Base-by-base conservation (phyloP, 768 basidiomycete genomes). In the Mycena latifolia region DNA sequence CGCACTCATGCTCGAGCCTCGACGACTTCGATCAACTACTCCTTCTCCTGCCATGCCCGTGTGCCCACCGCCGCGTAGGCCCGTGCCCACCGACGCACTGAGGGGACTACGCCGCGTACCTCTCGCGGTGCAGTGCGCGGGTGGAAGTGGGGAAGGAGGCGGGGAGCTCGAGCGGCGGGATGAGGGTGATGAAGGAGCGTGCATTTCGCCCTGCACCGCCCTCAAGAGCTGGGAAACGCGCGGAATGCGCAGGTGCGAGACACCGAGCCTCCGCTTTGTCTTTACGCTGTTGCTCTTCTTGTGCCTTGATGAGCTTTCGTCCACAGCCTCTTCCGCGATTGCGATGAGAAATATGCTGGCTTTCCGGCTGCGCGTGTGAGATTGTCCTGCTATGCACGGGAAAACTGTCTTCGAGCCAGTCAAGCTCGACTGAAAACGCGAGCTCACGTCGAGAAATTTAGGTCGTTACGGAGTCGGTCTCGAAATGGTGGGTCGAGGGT, bases 241-340 rank as follows among this genome's bases (percentile, higher is more conserved):
- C 5, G 62, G 53, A 41, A 68, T 63, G 15, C 31, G 43, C 29
- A 68, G 67, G 41, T 68, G 62, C 9, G 67, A 68, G 41, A 68
- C 62, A 25, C 67, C 67, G 9, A 50, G 62, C 15, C 67, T 51
- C 24, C 67, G 50, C 22, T 59, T 56, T 3, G 62, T 62, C 47
- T 68, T 68, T 41, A 58, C 28, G 50, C 60, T 62, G n/a, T 52
- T 39, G 17, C 14, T 33, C 17, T 29, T 50, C 6, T 29, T 50
- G 48, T 3, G 48, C 28, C 3, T 50, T 12, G 14, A 8, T 11
- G n/a, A 3, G 24, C 6, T 47, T 9, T 27, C 24, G 3, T 47
- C 24, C 12, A 22, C 18, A 11, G 11, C 43, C 14, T 45, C 43
- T 45, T 45, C 43, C n/a, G 5, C 43, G 43, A 45, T 39, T 18